Percentiles rank a stretch among this genome's conserved stretches.
phyloP scores from a whole-genome alignment of 2,329 filamentous ascomycete species.

The Ophiocordyceps camponoti-leonardi region DNA sequence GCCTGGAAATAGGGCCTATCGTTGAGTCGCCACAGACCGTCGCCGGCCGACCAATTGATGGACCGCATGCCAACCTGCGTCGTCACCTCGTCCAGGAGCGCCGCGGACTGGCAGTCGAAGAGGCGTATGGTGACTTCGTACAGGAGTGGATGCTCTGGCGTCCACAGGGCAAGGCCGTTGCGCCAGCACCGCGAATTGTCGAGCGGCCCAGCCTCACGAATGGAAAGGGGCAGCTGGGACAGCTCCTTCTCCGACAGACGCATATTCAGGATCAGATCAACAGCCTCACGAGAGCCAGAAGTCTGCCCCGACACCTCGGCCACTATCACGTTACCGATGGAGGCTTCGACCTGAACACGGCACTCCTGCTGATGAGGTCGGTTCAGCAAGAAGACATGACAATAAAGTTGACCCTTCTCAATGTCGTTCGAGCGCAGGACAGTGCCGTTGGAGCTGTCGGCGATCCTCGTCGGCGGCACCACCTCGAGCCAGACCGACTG shows the following conservation, averaged over 20 bases:
- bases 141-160: conserved; percentile 36
- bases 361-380: conserved; percentile 27
- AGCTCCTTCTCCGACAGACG: conserved; percentile 24
- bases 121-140: conserved; percentile 39
- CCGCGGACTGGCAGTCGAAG: conserved; percentile 17
- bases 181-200: conserved; percentile 25
- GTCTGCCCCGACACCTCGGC: conserved; percentile 20
- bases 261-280: conserved; percentile 28
- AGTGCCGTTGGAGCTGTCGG: conserved; percentile 39
- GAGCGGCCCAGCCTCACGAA: conserved; percentile 15
- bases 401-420: conserved; percentile 29
- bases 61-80: conserved; percentile 45
- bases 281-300: conserved; percentile 28
- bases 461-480: conserved; percentile 33
- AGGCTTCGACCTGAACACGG: conserved; percentile 34
- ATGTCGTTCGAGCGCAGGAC: conserved; percentile 38
- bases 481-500: conserved; percentile 39
- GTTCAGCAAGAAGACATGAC: conserved; percentile 29
- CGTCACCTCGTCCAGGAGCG: conserved; percentile 34
- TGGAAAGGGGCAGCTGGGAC: conserved; percentile 18
- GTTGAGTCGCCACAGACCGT: conserved; percentile 42
- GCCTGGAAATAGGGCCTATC: conserved; percentile 41
- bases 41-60: conserved; percentile 38
- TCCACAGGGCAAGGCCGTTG: conserved; percentile 43
- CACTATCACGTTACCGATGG: conserved; percentile 29